Base-by-base conservation (phyloP, 768 basidiomycete species). In the Candolleomyces eurysporus region DNA sequence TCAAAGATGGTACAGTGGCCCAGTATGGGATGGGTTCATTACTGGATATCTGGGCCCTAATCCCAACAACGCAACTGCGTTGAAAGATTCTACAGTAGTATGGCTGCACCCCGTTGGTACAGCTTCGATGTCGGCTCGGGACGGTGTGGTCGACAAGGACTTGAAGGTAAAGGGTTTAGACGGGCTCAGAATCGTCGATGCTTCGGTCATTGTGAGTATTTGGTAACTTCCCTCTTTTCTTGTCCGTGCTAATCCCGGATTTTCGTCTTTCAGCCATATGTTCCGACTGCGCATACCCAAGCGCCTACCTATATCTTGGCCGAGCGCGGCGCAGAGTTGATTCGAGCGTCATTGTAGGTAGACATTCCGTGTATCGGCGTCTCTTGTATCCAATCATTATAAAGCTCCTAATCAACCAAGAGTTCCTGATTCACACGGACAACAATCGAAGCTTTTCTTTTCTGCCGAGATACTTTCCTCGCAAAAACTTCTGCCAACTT, bases 151-250 rank as follows among this genome's bases (percentile, higher is more conserved):
- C 4, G 72, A 77, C 61, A 69, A 75, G 10, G 69, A 77, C 59
- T 63, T 79, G 45, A 61, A 53, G 40, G 72, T 79, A 1, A 78
- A 78, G 61, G 70, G 72, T 0, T 66, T 69, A 1, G 50, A 48
- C 4, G 76, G 73, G 5, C 58, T 79, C 56, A 69, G 78, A 8
- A 65, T 79, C n/a, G 75, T 79, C 9, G 76, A 79, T 66, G 73
- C 73, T 5, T 76, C 76, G n/a, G 67, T 69, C 61, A 59, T 72
- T 58, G 76, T 74, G 57, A 60, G 73, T 62, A 54, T 26, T 26
- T 26, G 26, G 26, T 26, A 5, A n/a, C 42, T 36, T 32, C 26
- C 40, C 22, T 49, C 48, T 19, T 13, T 31, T 31, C 7, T 5
- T 22, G 8, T 55, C 32, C 19, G 21, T 22, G 53, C 11, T 55